Evolutionary conservation across 768 basidiomycete genomes (phyloP).

Genomic region (Phallus indusiatus): DNA sequence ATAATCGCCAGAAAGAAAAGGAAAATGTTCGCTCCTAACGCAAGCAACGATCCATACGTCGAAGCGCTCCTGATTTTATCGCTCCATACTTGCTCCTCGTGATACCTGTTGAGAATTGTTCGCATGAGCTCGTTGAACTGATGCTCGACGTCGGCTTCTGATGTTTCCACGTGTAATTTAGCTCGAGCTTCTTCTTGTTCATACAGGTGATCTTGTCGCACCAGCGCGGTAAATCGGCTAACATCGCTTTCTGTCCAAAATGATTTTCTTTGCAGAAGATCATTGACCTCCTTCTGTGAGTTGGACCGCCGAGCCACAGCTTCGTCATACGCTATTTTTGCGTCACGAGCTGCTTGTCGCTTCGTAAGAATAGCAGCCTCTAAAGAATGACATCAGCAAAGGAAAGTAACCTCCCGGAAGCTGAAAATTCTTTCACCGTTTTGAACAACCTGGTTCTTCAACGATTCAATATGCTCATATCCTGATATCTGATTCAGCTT

Average conservation of each 20-base stretch:
- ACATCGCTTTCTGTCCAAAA: constrained; percentile 90
- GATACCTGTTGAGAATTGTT: constrained; percentile 77
- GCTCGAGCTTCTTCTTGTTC: constrained; percentile 71
- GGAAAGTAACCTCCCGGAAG: constrained; percentile 2
- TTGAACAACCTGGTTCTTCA: constrained; percentile 68
- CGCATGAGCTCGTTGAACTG: constrained; percentile 86
- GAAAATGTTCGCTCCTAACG: constrained; percentile 76
- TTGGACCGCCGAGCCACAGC: constrained; percentile 74
- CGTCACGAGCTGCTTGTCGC: constrained; percentile 54
- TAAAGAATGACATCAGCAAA: constrained; percentile 25
- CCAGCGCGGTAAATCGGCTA: constrained; percentile 76
- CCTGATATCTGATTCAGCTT: constrained; percentile 85
- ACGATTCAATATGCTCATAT: constrained; percentile 78
- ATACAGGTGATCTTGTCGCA: constrained; percentile 80
- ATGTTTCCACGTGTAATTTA: constrained; percentile 54
- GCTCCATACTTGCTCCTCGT: constrained; percentile 98
- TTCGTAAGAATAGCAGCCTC: constrained; percentile 65
- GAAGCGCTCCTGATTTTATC: constrained; percentile 96
- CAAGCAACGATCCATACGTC: constrained; percentile 86
- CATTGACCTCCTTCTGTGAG: constrained; percentile 93
- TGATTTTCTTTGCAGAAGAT: constrained; percentile 87
- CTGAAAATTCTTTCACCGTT: constrained; percentile 53
- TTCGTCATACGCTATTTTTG: constrained; percentile 67
- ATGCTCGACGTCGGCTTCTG: constrained; percentile 75
- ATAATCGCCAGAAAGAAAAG: constrained; percentile 87